Base-by-base conservation (phyloP, 129 eudicot species). In the Lactuca sativa region DNA sequence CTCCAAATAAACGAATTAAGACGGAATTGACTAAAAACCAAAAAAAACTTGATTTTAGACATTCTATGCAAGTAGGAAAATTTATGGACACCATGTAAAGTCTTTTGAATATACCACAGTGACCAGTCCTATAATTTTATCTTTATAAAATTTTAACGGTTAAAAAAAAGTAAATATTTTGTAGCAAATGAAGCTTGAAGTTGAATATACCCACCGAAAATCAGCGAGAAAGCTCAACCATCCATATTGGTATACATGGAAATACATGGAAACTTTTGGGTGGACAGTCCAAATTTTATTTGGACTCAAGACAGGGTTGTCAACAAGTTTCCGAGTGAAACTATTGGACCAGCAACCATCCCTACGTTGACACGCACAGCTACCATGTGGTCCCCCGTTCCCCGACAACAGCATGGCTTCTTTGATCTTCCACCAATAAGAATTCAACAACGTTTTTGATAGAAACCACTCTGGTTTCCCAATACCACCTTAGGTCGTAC, bases 371-470 rank as follows among this genome's bases (percentile, higher is more conserved):
- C 67, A 47, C 47, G 31, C 59, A 58, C 18, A 17, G 21, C 32
- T 30, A 56, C 66, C 9, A 59, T 17, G 66, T 62, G 81, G 76
- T 53, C 59, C 66, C 70, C 16, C 4, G 7, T 25, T 10, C 0
- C 25, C 62, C 59, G 64, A 48, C 75, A 61, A 14, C 6, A 25
- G 30, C 38, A 34, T 33, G 32, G 1, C 36, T 0, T 69, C 25
- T 56, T 69, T 56, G 41, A 15, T 14, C 7, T 7, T 53, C 69
- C 0, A 56, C 87, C 84, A 83, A 75, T 74, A 21, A 67, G 4
- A 79, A 48, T 14, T 79, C 74, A 79, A 83, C 88, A 83, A 68
- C 88, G 74, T 57, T 58, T 61, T 31, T 0, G 56, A 33, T 37
- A 48, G 5, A 83, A 79, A 75, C 87, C 82, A 67, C 74, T 9